These are phyloP conservation scores for Scutellaria minor DNA, from an alignment of 257 asterid species.

Conservation along the genomic window DNA sequence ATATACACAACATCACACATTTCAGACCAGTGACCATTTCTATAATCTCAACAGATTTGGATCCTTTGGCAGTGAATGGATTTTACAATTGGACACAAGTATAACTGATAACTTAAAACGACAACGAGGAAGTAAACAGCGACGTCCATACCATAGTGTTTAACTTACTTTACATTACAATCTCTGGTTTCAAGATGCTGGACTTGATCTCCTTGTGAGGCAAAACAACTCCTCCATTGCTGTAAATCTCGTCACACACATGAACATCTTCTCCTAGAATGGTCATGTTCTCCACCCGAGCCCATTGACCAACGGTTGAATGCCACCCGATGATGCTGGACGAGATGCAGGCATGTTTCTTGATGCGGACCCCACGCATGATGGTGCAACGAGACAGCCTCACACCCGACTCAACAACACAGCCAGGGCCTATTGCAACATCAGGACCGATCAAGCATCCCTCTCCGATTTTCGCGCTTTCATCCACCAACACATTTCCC, in stretches of 20 bases:
- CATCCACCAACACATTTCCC: conserved; percentile 83
- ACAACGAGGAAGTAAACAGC: background rate
- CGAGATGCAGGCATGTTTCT: conserved; percentile 84
- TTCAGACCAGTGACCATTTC: conserved; percentile 32
- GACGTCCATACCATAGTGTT: conserved; percentile 8
- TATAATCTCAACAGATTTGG: conserved; percentile 26
- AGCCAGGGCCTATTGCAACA: conserved; percentile 90
- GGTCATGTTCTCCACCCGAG: conserved; percentile 97
- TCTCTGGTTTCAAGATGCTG: conserved; percentile 90
- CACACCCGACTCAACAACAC: conserved; percentile 86
- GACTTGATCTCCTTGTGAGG: conserved; percentile 98
- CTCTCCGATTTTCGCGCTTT: conserved; percentile 88
- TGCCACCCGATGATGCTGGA: conserved; percentile 97
- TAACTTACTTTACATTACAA: conserved; percentile 67
- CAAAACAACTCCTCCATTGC: conserved; percentile 91
- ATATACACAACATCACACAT: conserved; percentile 42
- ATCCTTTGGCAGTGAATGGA: conserved; percentile 28
- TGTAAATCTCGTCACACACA: conserved; percentile 86
- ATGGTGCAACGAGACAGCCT: conserved; percentile 90
- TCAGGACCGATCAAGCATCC: conserved; percentile 95
- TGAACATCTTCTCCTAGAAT: conserved; percentile 95
- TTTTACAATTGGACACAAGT: conserved; percentile 37
- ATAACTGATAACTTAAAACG: background rate
- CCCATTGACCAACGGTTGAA: conserved; percentile 96
- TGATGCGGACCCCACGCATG: conserved; percentile 89